Percentiles rank a stretch among this genome's conserved stretches.
These are phyloP conservation scores for Syzygium aromaticum DNA, from an alignment of 345 rosid species.

Conservation along the genomic window DNA sequence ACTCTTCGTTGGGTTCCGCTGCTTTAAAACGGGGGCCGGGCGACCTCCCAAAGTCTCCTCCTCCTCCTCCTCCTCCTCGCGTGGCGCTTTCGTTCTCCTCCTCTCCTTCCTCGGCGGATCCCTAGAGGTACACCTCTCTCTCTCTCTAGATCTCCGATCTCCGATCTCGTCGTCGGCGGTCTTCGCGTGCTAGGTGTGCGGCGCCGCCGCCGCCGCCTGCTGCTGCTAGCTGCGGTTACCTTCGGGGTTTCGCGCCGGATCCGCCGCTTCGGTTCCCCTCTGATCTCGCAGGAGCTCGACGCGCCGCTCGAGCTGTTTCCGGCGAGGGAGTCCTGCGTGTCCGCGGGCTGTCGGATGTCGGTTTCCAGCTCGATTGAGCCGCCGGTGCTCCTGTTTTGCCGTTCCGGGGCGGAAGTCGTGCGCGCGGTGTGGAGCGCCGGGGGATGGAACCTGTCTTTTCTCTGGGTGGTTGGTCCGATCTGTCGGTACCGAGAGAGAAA, in stretches of 20 bases:
- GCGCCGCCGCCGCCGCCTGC: background rate
- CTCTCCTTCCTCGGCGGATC: background rate
- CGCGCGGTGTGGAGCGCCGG: background rate
- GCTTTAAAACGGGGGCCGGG: fast-evolving
- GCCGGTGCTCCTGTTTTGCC: background rate
- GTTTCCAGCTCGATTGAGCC: background rate
- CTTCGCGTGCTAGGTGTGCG: background rate
- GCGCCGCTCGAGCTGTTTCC: background rate
- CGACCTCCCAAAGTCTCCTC: background rate
- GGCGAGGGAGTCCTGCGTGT: background rate
- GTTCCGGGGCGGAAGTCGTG: background rate
- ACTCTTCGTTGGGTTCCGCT: too few species aligned
- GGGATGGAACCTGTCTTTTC: background rate
- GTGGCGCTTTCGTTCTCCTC: background rate
- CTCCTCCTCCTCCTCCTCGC: background rate
- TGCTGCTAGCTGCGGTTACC: too few species aligned
- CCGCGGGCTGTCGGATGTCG: background rate
- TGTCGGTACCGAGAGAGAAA: background rate
- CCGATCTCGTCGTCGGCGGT: background rate
- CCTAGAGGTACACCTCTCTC: background rate
- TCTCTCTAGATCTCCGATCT: background rate
- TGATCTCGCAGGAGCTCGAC: background rate
- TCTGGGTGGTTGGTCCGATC: background rate
- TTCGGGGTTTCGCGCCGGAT: background rate
- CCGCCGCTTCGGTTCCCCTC: background rate